Evolutionary conservation across 1,139 yeast genomes (phyloP).

Genomic region (Saccharomyces hybrid): DNA sequence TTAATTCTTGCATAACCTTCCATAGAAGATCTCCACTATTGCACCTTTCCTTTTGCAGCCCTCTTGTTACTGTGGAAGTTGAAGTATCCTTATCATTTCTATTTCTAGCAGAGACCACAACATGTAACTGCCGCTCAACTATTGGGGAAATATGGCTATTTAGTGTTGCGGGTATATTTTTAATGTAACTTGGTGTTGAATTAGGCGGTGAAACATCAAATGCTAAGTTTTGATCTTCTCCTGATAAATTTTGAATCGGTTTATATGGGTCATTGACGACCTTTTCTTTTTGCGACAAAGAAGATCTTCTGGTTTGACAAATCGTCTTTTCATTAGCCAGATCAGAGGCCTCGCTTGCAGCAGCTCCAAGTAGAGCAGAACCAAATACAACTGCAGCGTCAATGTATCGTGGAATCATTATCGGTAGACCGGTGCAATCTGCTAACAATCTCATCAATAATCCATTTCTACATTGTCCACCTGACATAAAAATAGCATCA

Average conservation of each 20-base stretch:
- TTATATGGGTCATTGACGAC: not conserved
- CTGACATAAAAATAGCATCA: constrained; percentile 76
- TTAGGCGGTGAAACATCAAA: not conserved
- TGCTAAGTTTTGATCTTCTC: not conserved
- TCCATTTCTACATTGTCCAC: constrained; percentile 94
- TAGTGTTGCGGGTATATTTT: not conserved
- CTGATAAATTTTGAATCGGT: not conserved
- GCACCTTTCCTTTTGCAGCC: constrained; percentile 37
- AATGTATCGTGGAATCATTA: constrained; percentile 85
- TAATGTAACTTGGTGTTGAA: not conserved
- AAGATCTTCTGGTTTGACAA: not conserved
- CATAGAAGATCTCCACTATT: constrained; percentile 39
- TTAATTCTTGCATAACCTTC: constrained; percentile 77
- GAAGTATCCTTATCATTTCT: not conserved
- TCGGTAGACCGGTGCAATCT: constrained; percentile 88
- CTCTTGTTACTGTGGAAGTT: not conserved
- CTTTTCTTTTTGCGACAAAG: not conserved
- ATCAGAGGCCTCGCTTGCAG: constrained; percentile 41
- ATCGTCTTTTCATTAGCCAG: constrained; percentile 5
- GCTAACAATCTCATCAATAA: constrained; percentile 83
- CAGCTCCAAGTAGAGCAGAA: constrained; percentile 88
- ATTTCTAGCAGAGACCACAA: not conserved
- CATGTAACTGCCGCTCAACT: not conserved
- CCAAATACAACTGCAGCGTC: constrained; percentile 97
- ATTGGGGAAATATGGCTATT: not conserved